Conservation (phyloP, 768 basidiomycete species). For the Auriscalpium orientale region DNA sequence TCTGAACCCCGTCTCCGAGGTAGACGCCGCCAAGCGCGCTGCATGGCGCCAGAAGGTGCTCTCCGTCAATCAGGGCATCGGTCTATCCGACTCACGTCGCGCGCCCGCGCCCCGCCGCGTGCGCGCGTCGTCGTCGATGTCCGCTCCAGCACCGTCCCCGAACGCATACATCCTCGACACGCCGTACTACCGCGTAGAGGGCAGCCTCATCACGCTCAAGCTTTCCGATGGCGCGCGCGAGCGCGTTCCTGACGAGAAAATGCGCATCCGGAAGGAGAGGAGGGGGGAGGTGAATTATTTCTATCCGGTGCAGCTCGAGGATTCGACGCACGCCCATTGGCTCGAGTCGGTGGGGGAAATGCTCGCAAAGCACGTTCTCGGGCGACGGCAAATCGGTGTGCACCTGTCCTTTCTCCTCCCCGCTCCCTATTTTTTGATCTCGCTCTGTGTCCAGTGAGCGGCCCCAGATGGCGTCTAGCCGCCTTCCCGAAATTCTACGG, state of each 20-base stretch:
- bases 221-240: neutral
- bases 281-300: neutral
- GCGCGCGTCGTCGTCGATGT: too few species aligned
- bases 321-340: neutral
- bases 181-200: neutral
- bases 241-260: neutral
- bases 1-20: too few species aligned
- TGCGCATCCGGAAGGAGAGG: neutral
- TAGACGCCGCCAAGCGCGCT: too few species aligned
- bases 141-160: too few species aligned
- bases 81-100: too few species aligned
- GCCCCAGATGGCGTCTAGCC: neutral
- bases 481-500: neutral
- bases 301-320: neutral
- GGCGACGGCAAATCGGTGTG: neutral
- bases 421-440: neutral
- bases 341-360: neutral
- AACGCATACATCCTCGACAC: neutral
- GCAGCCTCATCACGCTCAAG: neutral
- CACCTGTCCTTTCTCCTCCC: neutral
- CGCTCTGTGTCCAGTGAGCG: neutral
- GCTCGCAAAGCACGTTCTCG: neutral
- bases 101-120: too few species aligned
- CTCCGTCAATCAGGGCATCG: too few species aligned
- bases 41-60: too few species aligned